phyloP scores from a whole-genome alignment of 495 filamentous ascomycete species.

The Podospora conica region DNA sequence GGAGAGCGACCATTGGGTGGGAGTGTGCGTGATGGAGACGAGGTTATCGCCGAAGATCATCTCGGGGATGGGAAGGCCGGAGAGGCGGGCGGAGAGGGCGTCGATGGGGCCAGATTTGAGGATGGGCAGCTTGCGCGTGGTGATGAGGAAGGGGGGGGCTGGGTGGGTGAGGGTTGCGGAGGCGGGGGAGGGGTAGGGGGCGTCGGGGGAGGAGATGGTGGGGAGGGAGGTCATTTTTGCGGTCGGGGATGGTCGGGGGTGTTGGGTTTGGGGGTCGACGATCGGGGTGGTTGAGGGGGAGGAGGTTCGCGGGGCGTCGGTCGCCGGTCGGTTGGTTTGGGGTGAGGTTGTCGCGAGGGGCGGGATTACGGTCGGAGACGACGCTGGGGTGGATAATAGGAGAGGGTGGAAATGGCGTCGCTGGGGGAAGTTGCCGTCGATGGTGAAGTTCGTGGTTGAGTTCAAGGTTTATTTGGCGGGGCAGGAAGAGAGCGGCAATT shows the following conservation, averaged over 20 bases:
- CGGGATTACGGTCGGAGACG: no score
- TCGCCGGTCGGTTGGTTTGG: no score
- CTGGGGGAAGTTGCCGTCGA: no score
- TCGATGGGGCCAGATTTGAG: constrained; percentile 88
- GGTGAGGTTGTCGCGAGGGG: no score
- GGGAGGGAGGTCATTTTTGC: constrained; percentile 16
- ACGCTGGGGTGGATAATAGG: no score
- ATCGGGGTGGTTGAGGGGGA: no score
- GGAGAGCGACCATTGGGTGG: constrained; percentile 62
- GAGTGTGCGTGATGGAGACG: constrained; percentile 62
- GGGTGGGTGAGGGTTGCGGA: constrained; percentile 40
- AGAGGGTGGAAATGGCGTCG: no score
- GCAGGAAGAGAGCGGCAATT: not conserved
- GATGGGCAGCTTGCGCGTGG: constrained; percentile 82
- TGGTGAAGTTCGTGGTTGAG: not conserved
- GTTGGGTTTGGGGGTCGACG: not conserved
- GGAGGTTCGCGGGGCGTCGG: no score
- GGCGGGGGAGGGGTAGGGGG: constrained; percentile 33
- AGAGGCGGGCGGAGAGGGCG: constrained; percentile 68
- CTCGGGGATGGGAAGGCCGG: constrained; percentile 81
- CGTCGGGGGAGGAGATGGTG: constrained; percentile 34
- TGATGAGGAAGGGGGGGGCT: constrained; percentile 62
- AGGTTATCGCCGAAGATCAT: constrained; percentile 99
- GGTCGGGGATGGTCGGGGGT: not conserved
- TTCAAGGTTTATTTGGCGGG: constrained; percentile 5